These are phyloP conservation scores for Wickerhamomyces ciferrii DNA, from an alignment of 805 yeast species.

Conservation along the genomic window DNA sequence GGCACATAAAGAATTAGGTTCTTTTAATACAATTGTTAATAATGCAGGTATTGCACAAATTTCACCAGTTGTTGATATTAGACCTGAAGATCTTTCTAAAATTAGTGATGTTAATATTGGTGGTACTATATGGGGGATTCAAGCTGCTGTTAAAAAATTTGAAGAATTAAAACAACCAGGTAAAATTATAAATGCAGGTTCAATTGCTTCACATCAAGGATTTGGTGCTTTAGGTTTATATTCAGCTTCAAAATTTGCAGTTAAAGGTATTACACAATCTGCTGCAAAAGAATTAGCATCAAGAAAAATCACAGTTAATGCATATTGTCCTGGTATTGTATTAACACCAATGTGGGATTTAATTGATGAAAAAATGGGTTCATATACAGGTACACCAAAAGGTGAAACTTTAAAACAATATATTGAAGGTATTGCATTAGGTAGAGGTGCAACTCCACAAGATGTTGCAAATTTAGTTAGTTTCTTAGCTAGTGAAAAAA, in stretches of 20 bases:
- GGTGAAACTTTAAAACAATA: slow-evolving; percentile 22
- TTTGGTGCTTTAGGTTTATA: slow-evolving; percentile 27
- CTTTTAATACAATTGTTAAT: slow-evolving; percentile 30
- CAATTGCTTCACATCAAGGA: slow-evolving; percentile 29
- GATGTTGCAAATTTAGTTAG: slow-evolving; percentile 31
- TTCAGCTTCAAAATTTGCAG: slow-evolving; percentile 32
- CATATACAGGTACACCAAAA: slow-evolving; percentile 19
- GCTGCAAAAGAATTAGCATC: slow-evolving; percentile 33
- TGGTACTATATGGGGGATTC: slow-evolving; percentile 28
- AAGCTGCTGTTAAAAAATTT: slow-evolving; percentile 26
- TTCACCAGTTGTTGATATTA: slow-evolving; percentile 21
- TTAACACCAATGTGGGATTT: slow-evolving; percentile 32
- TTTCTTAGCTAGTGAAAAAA: slow-evolving; percentile 29
- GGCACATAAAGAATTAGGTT: slow-evolving; percentile 25
- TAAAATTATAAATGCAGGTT: slow-evolving; percentile 32
- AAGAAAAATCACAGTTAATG: slow-evolving; percentile 31
- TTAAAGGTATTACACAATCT: slow-evolving; percentile 29
- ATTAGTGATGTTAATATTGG: slow-evolving; percentile 24
- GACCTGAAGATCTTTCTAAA: slow-evolving; percentile 21
- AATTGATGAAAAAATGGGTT: slow-evolving; percentile 22
- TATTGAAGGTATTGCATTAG: slow-evolving; percentile 26
- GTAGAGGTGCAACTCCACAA: slow-evolving; percentile 29
- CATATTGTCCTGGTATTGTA: slow-evolving; percentile 36
- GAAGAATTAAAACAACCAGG: slow-evolving; percentile 25
- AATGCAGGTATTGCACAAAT: slow-evolving; percentile 31